Percentiles rank a stretch among this genome's conserved stretches.
Conservation (phyloP, 345 rosid genomes). For the rapeseed (Brassica napus) region Da-Ae NC_063446.1:15480001-15480500, state of each 20-base stretch:
- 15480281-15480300: conserved; percentile 30
- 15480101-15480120: too few species aligned
- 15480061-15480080: too few species aligned
- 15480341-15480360: conserved; percentile 3
- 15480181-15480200: conserved; percentile 4
- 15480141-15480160: conserved; percentile 38
- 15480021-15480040: too few species aligned
- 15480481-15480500: conserved; percentile 35
- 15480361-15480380: conserved; percentile 14
- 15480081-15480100: too few species aligned
- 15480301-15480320: conserved; percentile 4
- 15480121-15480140: conserved; percentile 23
- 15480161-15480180: conserved; percentile 38
- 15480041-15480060: too few species aligned
- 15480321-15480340: neutral
- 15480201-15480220: conserved; percentile 5
- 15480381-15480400: conserved; percentile 14
- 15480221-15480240: conserved; percentile 6
- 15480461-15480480: neutral
- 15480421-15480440: conserved; percentile 37
- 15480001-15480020: too few species aligned
- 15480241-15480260: conserved; percentile 2
- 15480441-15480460: conserved; percentile 33
- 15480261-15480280: conserved; percentile 20
- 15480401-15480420: conserved; percentile 20